Evolutionary conservation across 352 stramenopile genomes (phyloP), one percentile per base, ranked within the genome.

Genomic region (Globisporangium cederbergense): DNA sequence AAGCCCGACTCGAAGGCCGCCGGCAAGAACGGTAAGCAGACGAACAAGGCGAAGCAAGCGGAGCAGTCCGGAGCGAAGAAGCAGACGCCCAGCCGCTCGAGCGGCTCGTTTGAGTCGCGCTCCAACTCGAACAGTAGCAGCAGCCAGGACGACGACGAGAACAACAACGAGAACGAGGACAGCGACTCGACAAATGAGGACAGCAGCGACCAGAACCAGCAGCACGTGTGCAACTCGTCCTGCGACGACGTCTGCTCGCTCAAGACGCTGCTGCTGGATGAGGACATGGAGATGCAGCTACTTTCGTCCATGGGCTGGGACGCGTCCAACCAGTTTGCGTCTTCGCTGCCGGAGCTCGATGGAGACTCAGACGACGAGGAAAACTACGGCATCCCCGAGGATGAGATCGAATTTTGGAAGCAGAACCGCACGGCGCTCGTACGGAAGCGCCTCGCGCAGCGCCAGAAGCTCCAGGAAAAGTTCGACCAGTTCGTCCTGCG

Each of bases 271-370:
- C 71, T 76, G 40, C 73, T 89, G 6, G 86, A 94, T 58, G 83
- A 91, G 65, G 70, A 76, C 34, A 81, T 80, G 73, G 86, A 95
- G 66, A 79, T 83, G 76, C 74, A 90, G 54, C 64, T 95, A 50
- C 81, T 95, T 5, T 95, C 83, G 28, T 86, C 85, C 13, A 95
- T 95, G 86, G 86, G 86, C 28, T 95, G 86, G 86, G 82, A 87
- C 66, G 78, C 74, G 30, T 80, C 73, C 4, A 79, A 79, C 60
- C 79, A 83, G 64, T 85, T 85, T 54, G 74, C 71, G 18, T 77
- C 78, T 30, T 86, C 81, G 11, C 75, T 87, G 20, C 86, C 78
- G 2, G 83, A 93, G 51, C 74, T 88, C 32, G 83, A 93, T 58
- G 80, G 78, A 18, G 81, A 91, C 55, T 87, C 78, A 50, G 84